Evolutionary conservation across 495 filamentous ascomycete genomes (phyloP), one percentile per base, ranked within the genome.

Genomic region (Aspergillus saccharolyticus): DNA sequence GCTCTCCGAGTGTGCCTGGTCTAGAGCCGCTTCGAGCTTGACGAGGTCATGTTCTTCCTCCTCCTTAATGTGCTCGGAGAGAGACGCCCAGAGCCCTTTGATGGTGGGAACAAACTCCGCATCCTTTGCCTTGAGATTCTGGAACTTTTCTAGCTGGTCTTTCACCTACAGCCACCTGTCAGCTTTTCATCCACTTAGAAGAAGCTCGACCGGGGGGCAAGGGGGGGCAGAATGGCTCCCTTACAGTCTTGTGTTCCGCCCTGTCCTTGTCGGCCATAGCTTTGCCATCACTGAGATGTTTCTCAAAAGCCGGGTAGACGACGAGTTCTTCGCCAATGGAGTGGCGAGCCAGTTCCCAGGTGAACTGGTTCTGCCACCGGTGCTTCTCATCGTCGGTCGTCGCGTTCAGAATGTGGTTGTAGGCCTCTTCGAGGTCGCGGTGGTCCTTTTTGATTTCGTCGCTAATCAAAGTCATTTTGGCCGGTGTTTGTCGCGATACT

Each of bases 281-380:
- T 25, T 70, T 56, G n/a, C 77, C 85, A 65, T 72, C 58, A n/a
- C 75, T 70, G 1, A 85, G 49, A 57, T 85, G 61, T 60, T 81
- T 78, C 56, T 86, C 84, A 9, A 88, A 72, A 7, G 83, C 82
- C 1, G 86, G 87, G 68, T 86, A 88, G 7, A 89, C 71, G 24
- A 86, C 81, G 4, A 89, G 66, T 68, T 89, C 87, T 63, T 89
- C 83, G 55, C 74, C 80, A 55, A 87, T 71, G 0, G 80, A 76
- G 64, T 88, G 80, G n/a, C 85, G 77, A 7, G 87, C 80, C 4
- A 90, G 71, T 59, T 85, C 82, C 87, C 86, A 89, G 15, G 81
- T 82, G 53, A 88, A 85, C 54, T 82, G 79, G 51, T 89, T 89
- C 63, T 83, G 80, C 65, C 75, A 88, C 15, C 78, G 70, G 0